Conservation (phyloP, 2,329 filamentous ascomycete species). For the Venturia asperata region DNA sequence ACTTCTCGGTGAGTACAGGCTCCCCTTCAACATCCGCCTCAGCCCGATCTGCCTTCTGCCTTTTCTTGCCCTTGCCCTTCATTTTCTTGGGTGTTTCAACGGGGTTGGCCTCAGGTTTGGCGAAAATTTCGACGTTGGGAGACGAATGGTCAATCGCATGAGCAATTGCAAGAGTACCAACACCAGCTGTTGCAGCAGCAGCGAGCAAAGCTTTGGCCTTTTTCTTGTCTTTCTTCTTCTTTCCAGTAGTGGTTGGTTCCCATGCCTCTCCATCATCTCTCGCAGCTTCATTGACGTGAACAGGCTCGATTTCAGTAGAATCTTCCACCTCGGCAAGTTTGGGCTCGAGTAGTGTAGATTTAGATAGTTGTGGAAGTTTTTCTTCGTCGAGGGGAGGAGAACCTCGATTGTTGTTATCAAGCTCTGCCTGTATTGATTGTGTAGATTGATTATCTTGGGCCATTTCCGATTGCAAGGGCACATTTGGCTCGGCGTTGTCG, state of each 20-base stretch:
- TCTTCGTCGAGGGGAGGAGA: slow-evolving; percentile 1
- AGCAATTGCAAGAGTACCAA: slow-evolving; percentile 9
- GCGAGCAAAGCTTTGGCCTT: slow-evolving; percentile 11
- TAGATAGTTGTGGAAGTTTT: background rate
- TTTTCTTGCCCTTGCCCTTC: slow-evolving; percentile 19
- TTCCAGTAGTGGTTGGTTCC: background rate
- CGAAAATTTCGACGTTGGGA: background rate
- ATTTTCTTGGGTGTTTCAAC: slow-evolving; percentile 12
- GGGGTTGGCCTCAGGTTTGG: background rate
- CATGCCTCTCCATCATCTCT: background rate
- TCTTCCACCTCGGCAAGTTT: background rate
- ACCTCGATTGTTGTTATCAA: background rate
- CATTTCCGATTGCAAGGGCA: background rate
- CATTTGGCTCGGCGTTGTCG: background rate
- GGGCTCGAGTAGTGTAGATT: background rate
- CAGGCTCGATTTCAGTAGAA: background rate
- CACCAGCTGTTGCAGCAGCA: background rate
- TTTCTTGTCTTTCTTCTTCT: slow-evolving; percentile 19
- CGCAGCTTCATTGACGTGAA: background rate
- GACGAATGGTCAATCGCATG: background rate
- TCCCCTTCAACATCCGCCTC: background rate
- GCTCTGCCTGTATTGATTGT: background rate
- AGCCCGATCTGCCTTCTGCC: slow-evolving; percentile 10
- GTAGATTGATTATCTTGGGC: background rate
- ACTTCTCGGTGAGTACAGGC: background rate